phyloP scores from a whole-genome alignment of 805 yeast genomes.

The Scheffersomyces spartinae region DNA sequence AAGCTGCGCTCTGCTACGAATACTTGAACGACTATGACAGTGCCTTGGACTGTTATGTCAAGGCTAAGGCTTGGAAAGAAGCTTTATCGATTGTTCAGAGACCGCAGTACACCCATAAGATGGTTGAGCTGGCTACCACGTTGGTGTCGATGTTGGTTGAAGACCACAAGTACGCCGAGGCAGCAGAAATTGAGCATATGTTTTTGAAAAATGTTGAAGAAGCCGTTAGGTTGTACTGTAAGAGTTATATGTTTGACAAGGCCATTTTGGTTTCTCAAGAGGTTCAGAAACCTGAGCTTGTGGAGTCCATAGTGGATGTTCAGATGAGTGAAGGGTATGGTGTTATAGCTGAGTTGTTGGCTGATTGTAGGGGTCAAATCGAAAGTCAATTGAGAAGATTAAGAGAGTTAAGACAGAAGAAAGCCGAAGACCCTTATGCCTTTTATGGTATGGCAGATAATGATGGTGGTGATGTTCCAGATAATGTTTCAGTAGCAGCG shows the following conservation, averaged over 20 bases:
- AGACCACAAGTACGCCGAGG: slow-evolving; percentile 63
- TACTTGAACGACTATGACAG: slow-evolving; percentile 40
- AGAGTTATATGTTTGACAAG: slow-evolving; percentile 59
- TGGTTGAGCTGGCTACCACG: slow-evolving; percentile 40
- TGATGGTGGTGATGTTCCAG: slow-evolving; percentile 62
- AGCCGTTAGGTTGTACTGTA: slow-evolving; percentile 60
- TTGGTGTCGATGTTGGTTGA: slow-evolving; percentile 52
- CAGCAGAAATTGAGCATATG: slow-evolving; percentile 63
- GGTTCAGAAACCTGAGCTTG: slow-evolving; percentile 30
- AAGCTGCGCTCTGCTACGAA: slow-evolving; percentile 75
- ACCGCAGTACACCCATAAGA: slow-evolving; percentile 25
- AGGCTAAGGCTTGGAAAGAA: slow-evolving; percentile 75
- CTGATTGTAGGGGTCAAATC: slow-evolving; percentile 87
- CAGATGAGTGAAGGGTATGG: slow-evolving; percentile 85
- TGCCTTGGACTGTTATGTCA: slow-evolving; percentile 61
- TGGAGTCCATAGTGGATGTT: slow-evolving; percentile 54
- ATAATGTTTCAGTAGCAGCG: slow-evolving; percentile 89
- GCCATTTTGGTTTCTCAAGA: slow-evolving; percentile 59
- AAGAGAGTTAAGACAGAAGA: slow-evolving; percentile 76
- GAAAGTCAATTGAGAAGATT: slow-evolving; percentile 74
- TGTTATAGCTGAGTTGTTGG: slow-evolving; percentile 70
- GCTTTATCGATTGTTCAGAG: slow-evolving; percentile 53
- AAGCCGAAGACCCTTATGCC: slow-evolving; percentile 72
- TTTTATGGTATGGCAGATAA: slow-evolving; percentile 60
- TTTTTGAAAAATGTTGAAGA: slow-evolving; percentile 50